Evolutionary conservation across 2,329 filamentous ascomycete genomes (phyloP).

Genomic region (Neofusicoccum cordaticola): DNA sequence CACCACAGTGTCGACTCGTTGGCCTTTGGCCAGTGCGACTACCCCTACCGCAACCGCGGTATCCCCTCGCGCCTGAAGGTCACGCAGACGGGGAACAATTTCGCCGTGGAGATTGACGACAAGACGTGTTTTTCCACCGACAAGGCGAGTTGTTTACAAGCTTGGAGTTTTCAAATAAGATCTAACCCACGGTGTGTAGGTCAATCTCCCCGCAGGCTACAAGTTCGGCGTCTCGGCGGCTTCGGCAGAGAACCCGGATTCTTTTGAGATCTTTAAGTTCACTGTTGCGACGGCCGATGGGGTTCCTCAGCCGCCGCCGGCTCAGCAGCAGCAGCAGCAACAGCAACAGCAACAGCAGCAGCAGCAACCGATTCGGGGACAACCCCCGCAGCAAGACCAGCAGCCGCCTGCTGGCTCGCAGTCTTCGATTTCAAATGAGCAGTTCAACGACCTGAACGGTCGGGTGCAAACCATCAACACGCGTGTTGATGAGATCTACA

Average conservation of each 20-base stretch:
- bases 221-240: conserved; percentile 83
- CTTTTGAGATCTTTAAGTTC: conserved; percentile 89
- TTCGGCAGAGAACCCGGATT: conserved; percentile 87
- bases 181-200: conserved; percentile 38
- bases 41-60: conserved; percentile 87
- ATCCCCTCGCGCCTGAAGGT: conserved; percentile 77
- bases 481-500: conserved; percentile 63
- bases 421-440: conserved; percentile 36
- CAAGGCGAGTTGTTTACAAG: conserved; percentile 44
- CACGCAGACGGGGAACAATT: conserved; percentile 60
- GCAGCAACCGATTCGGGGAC: neutral
- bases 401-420: neutral
- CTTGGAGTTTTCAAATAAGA: too few species aligned
- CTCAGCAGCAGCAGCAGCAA: conserved; percentile 22
- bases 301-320: conserved; percentile 23
- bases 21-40: conserved; percentile 90
- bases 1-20: conserved; percentile 77
- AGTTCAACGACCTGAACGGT: conserved; percentile 83
- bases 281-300: conserved; percentile 59
- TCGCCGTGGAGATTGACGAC: conserved; percentile 80
- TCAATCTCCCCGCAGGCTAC: conserved; percentile 77
- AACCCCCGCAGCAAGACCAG: conserved; percentile 21
- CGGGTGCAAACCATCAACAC: conserved; percentile 73
- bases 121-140: conserved; percentile 77
- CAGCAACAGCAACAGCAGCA: conserved; percentile 21